Evolutionary conservation across 257 asterid species (phyloP).

Genomic region (Solanum infundibuliforme): DNA sequence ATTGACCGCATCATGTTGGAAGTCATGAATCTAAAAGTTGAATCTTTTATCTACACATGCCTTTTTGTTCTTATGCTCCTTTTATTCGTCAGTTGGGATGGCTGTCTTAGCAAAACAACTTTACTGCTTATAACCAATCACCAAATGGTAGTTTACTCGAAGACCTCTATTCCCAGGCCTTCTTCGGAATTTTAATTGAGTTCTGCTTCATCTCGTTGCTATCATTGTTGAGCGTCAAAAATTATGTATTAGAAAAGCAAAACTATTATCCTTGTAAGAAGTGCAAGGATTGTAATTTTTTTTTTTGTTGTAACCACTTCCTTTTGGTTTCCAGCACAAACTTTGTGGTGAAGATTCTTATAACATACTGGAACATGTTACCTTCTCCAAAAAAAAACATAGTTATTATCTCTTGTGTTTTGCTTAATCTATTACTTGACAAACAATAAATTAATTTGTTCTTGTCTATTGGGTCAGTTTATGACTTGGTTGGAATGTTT

Average conservation of each 20-base stretch:
- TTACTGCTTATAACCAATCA: neutral
- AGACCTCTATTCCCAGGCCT: neutral
- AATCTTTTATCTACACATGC: neutral
- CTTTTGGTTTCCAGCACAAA: neutral
- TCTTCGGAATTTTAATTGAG: neutral
- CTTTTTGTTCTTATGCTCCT: neutral
- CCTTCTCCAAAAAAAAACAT: neutral
- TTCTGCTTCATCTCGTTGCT: neutral
- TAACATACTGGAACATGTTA: neutral
- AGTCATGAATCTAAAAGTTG: neutral
- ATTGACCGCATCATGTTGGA: neutral
- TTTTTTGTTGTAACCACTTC: neutral
- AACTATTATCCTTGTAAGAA: neutral
- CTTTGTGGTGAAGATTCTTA: neutral
- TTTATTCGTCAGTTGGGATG: neutral
- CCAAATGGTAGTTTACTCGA: neutral
- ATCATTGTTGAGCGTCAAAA: neutral
- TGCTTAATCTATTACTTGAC: slow-evolving; percentile 1
- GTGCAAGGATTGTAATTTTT: neutral
- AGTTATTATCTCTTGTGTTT: neutral
- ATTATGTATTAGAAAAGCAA: neutral
- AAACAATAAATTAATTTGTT: slow-evolving; percentile 22
- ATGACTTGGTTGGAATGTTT: slow-evolving; percentile 67
- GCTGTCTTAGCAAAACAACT: neutral
- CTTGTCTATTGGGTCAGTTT: slow-evolving; percentile 42